Conservation (phyloP, 2,329 filamentous ascomycete genomes). For the Mycosphaerella arachidis region DNA sequence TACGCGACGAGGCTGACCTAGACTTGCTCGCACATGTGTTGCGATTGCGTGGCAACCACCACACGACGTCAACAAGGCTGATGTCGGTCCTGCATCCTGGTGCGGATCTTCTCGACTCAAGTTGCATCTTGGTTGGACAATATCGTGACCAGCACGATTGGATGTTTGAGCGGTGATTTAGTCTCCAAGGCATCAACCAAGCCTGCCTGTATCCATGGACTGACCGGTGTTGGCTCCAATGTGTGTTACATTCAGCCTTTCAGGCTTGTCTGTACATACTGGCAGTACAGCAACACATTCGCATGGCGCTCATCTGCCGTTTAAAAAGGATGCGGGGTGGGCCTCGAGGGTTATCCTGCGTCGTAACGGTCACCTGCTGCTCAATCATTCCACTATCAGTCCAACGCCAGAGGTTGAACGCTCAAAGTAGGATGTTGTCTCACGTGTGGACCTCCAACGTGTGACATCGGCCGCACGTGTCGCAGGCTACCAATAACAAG, state of each 20-base stretch:
- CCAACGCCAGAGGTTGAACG: background rate
- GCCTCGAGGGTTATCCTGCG: background rate
- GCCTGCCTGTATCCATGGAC: background rate
- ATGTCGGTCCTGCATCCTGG: background rate
- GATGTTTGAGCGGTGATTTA: background rate
- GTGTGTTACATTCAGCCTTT: background rate
- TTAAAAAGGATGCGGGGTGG: background rate
- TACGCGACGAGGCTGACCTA: background rate
- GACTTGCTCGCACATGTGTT: background rate
- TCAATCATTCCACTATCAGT: background rate
- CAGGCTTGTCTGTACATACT: background rate
- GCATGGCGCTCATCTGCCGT: background rate
- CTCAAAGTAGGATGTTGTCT: background rate
- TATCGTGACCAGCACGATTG: background rate
- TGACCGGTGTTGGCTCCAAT: background rate
- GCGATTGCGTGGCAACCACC: background rate
- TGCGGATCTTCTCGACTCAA: background rate
- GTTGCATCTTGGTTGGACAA: background rate
- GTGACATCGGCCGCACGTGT: background rate
- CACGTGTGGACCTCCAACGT: background rate
- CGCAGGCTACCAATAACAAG: background rate
- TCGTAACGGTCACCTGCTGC: background rate
- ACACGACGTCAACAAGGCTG: background rate
- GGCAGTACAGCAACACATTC: background rate
- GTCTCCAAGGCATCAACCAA: background rate